Percentiles rank a stretch among this genome's conserved stretches.
These are phyloP conservation scores for Atkinsonella texensis DNA, from an alignment of 2,329 filamentous ascomycete species.

Conservation along the genomic window DNA sequence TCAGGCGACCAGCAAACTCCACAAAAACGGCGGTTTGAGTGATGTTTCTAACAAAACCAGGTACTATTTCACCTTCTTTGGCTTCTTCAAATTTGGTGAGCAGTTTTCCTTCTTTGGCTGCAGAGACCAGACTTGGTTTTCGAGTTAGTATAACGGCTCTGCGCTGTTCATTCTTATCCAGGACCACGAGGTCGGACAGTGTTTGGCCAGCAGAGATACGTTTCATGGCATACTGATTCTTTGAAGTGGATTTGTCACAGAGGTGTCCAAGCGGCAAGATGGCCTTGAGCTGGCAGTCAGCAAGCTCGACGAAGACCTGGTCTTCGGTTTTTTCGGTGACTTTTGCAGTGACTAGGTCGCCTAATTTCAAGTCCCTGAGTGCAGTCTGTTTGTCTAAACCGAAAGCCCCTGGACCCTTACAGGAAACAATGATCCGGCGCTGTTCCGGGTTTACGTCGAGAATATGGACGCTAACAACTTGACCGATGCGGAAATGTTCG, in stretches of 20 bases:
- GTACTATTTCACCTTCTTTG: constrained; percentile 53
- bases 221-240: constrained; percentile 64
- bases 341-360: constrained; percentile 63
- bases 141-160: constrained; percentile 66
- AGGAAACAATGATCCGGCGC: constrained; percentile 72
- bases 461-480: constrained; percentile 86
- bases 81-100: constrained; percentile 62
- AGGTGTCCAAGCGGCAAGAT: constrained; percentile 67
- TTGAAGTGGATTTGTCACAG: constrained; percentile 70
- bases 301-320: constrained; percentile 65
- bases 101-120: constrained; percentile 58
- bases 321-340: constrained; percentile 73
- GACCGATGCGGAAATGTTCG: constrained; percentile 80
- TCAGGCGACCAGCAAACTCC: constrained; percentile 70
- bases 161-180: constrained; percentile 74
- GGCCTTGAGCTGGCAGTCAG: constrained; percentile 63
- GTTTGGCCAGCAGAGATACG: constrained; percentile 77
- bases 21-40: constrained; percentile 73
- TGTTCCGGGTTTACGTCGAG: constrained; percentile 63
- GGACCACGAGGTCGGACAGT: constrained; percentile 66
- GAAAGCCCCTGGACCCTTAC: constrained; percentile 76
- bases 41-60: constrained; percentile 78
- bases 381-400: constrained; percentile 64
- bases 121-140: constrained; percentile 72
- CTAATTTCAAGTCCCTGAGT: constrained; percentile 60